Evolutionary conservation across 2,329 filamentous ascomycete species (phyloP), one percentile per base, ranked within the genome.

Genomic region (Plenodomus lindquistii): DNA sequence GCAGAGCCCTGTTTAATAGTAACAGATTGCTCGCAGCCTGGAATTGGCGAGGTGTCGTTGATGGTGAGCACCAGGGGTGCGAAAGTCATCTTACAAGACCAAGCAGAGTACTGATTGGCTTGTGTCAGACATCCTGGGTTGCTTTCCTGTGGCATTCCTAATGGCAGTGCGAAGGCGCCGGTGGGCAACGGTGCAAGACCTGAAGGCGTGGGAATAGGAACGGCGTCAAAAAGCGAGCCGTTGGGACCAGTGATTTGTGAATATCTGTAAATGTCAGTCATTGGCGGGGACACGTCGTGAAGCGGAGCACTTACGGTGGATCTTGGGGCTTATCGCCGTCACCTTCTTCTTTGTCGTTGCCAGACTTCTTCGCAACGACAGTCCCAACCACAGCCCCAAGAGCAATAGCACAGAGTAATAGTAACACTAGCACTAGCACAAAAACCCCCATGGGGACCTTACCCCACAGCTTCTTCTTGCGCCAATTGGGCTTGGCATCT

Each of bases 311-410:
- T 62, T 60, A 71, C 67, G 67, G 59, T 48, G 65, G 57, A 8
- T 68, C 61, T 18, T 57, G 52, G 17, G 57, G 52, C 16, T 52
- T 48, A 10, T 48, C 43, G n/a, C 55, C 21, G 2, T 48, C 46
- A 40, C 59, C 29, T 19, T 61, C 48, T 10, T 55, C 37, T 22
- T 52, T 40, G 15, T 62, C 47, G 31, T 55, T 44, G 15, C 56
- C 59, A 15, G 59, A 54, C 42, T 68, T 64, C 31, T 77, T 79
- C 13, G 77, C 77, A 42, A 82, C 62, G 19, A 82, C 70, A 31
- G 79, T 79, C 4, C 81, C 81, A 58, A 83, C 77, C 5, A 79
- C 76, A 44, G 78, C 80, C 42, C 80, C 81, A 37, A 82, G 71
- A 21, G 79, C 72, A 24, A 75, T 74, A 36, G 77, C 77, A 36